Percentiles rank a stretch among this genome's conserved stretches.
phyloP scores from a whole-genome alignment of 2,329 filamentous ascomycete species.

The Pezicula carpinea region DNA sequence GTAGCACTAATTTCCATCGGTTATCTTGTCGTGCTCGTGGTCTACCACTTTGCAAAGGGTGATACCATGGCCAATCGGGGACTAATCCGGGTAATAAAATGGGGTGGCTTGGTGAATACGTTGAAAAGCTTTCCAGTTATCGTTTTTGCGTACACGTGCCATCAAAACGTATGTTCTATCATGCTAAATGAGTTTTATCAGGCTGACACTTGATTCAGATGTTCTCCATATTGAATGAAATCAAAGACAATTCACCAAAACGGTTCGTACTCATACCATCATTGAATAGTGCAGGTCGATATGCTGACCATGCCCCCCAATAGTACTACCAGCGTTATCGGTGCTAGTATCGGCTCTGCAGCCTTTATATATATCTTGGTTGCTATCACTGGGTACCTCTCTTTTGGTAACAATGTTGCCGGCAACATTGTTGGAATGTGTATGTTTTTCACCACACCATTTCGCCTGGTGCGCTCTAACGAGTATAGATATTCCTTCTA shows the following conservation, averaged over 20 bases:
- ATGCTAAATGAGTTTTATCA: neutral
- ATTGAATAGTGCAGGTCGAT: neutral
- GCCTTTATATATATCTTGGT: conserved; percentile 84
- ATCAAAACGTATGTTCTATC: conserved; percentile 72
- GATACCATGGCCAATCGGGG: conserved; percentile 73
- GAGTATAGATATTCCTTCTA: conserved; percentile 58
- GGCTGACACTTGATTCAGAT: conserved; percentile 56
- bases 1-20: conserved; percentile 89
- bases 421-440: conserved; percentile 95
- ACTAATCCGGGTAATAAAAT: conserved; percentile 69
- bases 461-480: neutral
- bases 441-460: conserved; percentile 38
- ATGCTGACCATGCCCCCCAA: conserved; percentile 6
- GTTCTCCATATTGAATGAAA: conserved; percentile 98
- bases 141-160: conserved; percentile 98
- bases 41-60: conserved; percentile 80
- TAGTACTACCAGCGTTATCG: conserved; percentile 74
- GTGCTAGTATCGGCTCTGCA: conserved; percentile 82
- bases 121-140: conserved; percentile 89
- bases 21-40: conserved; percentile 87
- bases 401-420: conserved; percentile 82
- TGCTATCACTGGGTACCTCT: conserved; percentile 91
- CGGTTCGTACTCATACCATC: conserved; percentile 26
- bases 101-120: conserved; percentile 73
- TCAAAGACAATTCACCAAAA: conserved; percentile 73